Conservation (phyloP, 352 stramenopile species). For the Globisporangium orthogonon region DNA sequence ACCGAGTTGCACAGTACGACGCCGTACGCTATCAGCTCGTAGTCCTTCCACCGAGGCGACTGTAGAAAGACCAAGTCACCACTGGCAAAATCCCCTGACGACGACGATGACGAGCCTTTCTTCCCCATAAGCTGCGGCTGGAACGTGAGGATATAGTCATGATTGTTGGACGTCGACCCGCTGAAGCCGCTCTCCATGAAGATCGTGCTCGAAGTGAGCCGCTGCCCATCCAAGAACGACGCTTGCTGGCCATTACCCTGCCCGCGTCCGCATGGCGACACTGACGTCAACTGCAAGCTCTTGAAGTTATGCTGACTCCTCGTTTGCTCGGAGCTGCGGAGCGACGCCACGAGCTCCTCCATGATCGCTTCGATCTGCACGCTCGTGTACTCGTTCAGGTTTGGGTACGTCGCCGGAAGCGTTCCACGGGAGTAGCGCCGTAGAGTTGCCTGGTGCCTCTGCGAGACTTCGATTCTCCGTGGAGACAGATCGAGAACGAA, state of each 20-base stretch:
- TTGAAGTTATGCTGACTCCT: constrained; percentile 23
- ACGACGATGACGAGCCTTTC: constrained; percentile 10
- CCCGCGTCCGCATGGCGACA: constrained; percentile 40
- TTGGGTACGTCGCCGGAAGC: constrained; percentile 39
- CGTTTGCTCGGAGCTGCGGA: constrained; percentile 40
- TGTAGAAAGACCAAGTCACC: constrained; percentile 57
- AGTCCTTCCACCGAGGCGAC: constrained; percentile 54
- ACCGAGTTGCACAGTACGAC: constrained; percentile 71
- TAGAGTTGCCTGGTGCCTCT: constrained; percentile 23
- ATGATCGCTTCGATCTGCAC: constrained; percentile 61
- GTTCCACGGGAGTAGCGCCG: constrained; percentile 22
- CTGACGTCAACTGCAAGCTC: constrained; percentile 36
- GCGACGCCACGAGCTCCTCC: constrained; percentile 54
- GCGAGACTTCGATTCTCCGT: constrained; percentile 26
- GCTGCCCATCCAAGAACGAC: constrained; percentile 11
- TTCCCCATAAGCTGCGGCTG: constrained; percentile 17
- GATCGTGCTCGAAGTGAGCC: constrained; percentile 44
- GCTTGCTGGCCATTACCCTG: constrained; percentile 9
- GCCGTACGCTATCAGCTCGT: constrained; percentile 49
- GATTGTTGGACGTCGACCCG: constrained; percentile 24
- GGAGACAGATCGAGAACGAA: constrained; percentile 64
- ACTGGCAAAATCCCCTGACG: constrained; percentile 39
- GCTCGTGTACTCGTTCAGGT: constrained; percentile 46
- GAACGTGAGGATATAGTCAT: constrained; percentile 68
- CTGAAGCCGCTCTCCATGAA: constrained; percentile 72